Evolutionary conservation across 23 red algal genomes (phyloP).

Genomic region (Cyanidium caldarium): DNA sequence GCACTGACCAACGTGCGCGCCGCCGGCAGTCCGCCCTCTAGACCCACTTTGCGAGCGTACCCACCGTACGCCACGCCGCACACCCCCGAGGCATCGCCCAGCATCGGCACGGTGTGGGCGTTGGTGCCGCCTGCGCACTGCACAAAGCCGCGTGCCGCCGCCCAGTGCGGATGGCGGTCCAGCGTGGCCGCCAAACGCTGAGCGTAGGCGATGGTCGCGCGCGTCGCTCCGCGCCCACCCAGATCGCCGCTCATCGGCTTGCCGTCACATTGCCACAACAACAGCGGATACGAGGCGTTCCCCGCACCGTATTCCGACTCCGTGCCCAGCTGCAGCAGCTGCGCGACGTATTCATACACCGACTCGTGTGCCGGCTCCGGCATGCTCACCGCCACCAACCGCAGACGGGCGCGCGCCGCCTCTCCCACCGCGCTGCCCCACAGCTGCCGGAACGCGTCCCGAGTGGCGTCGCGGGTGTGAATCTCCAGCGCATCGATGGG

Average conservation of each 20-base stretch:
- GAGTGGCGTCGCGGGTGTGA: slow-evolving; percentile 34
- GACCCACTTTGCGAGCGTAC: not conserved
- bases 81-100: slow-evolving; percentile 6
- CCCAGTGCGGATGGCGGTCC: slow-evolving; percentile 6
- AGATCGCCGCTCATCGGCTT: slow-evolving; percentile 93
- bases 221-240: slow-evolving; percentile 28
- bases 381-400: slow-evolving; percentile 57
- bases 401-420: slow-evolving; percentile 1
- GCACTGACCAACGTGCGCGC: not conserved
- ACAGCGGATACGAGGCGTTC: not conserved
- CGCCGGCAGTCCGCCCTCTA: not conserved
- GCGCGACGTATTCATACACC: not conserved
- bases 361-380: slow-evolving; percentile 21
- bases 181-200: slow-evolving; percentile 12
- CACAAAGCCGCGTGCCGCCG: slow-evolving; percentile 32
- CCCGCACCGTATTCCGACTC: not conserved
- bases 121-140: slow-evolving; percentile 88
- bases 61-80: not conserved
- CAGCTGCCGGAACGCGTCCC: slow-evolving; percentile 12
- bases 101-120: slow-evolving; percentile 22
- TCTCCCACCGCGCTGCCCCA: slow-evolving; percentile 28
- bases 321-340: not conserved
- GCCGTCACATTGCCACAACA: slow-evolving; percentile 96
- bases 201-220: slow-evolving; percentile 30
- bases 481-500: slow-evolving; percentile 64